These are phyloP conservation scores for Dichomitus squalens DNA, from an alignment of 1,284 basidiomycete genomes.

Conservation along the genomic window DNA sequence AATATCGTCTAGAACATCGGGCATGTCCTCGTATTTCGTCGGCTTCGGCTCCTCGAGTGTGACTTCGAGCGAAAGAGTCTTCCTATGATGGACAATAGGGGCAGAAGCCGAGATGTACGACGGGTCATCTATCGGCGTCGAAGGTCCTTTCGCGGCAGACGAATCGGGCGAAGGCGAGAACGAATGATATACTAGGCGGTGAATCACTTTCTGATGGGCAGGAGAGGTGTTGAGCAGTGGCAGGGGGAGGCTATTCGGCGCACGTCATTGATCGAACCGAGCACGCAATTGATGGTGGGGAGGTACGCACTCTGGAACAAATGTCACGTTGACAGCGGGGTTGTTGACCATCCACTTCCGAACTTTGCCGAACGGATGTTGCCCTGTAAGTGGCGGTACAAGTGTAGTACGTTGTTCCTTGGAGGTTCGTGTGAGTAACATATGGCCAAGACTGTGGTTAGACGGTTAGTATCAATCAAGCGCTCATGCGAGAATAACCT, in stretches of 20 bases:
- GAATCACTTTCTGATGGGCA: constrained; percentile 43
- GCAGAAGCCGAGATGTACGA: background rate
- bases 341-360: constrained; percentile 49
- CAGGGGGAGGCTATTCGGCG: constrained; percentile 46
- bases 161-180: constrained; percentile 2
- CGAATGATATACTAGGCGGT: constrained; percentile 60
- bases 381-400: constrained; percentile 53
- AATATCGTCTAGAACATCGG: background rate
- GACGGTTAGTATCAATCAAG: background rate
- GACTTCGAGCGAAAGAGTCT: constrained; percentile 32
- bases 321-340: constrained; percentile 38
- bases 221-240: constrained; percentile 40
- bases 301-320: constrained; percentile 55
- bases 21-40: background rate
- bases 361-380: constrained; percentile 44
- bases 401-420: constrained; percentile 40
- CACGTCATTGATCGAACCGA: constrained; percentile 8
- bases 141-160: background rate
- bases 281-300: constrained; percentile 15
- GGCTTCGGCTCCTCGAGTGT: constrained; percentile 21
- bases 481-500: constrained; percentile 25
- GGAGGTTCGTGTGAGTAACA: constrained; percentile 48
- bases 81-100: background rate
- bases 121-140: background rate
- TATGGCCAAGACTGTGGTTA: constrained; percentile 54